Percentiles rank a stretch among this genome's conserved stretches.
phyloP scores from a whole-genome alignment of 768 basidiomycete genomes.

The Agrocybe praecox region DNA sequence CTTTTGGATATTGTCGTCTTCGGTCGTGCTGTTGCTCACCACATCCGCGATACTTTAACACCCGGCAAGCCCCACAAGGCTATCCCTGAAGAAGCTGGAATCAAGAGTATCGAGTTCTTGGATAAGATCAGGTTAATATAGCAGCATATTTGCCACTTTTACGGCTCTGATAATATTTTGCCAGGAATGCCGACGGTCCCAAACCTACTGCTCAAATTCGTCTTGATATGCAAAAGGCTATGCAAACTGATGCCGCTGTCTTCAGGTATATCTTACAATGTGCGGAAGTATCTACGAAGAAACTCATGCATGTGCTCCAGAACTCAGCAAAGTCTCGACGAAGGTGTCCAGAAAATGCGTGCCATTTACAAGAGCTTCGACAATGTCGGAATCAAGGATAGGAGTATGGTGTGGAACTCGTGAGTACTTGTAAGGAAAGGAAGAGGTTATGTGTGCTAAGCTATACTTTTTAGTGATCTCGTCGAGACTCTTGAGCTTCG shows the following conservation, averaged over 20 bases:
- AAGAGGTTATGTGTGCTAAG: conserved; percentile 2
- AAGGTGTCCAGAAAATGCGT: conserved; percentile 87
- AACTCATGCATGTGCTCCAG: conserved; percentile 35
- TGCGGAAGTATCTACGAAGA: not conserved
- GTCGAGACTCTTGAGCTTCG: conserved; percentile 97
- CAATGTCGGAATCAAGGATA: conserved; percentile 94
- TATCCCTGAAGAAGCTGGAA: conserved; percentile 85
- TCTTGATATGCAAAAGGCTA: conserved; percentile 97
- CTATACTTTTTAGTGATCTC: conserved; percentile 68
- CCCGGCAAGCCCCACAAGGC: conserved; percentile 91
- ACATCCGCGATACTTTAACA: conserved; percentile 88
- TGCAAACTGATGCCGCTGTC: conserved; percentile 97
- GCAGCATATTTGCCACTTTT: not conserved
- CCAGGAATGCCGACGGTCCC: conserved; percentile 76
- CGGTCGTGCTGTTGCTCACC: conserved; percentile 98
- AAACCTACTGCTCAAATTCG: conserved; percentile 90
- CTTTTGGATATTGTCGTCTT: conserved; percentile 99
- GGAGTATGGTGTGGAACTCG: conserved; percentile 99
- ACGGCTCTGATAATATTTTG: conserved; percentile 1
- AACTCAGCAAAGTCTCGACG: conserved; percentile 86
- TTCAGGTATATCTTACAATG: conserved; percentile 60
- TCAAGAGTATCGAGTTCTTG: conserved; percentile 81
- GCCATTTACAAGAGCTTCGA: conserved; percentile 88
- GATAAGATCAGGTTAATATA: conserved; percentile 73
- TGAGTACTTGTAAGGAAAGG: conserved; percentile 38